These are phyloP conservation scores for Chaetomium tenue DNA, from an alignment of 495 filamentous ascomycete species.

Conservation along the genomic window DNA sequence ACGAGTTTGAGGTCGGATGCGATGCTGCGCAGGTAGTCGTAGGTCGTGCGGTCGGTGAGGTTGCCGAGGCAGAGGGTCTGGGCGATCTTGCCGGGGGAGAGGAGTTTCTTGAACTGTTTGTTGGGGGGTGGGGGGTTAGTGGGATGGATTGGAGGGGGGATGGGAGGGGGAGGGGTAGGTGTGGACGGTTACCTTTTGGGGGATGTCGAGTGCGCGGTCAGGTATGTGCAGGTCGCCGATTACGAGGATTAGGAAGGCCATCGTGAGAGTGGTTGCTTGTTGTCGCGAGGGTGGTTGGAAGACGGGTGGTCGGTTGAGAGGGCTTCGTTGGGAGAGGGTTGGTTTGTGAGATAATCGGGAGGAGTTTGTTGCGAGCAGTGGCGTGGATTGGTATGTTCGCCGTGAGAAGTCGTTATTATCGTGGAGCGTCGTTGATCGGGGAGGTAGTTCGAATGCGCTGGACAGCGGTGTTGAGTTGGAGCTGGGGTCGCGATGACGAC, in stretches of 20 bases:
- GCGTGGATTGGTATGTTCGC: not conserved
- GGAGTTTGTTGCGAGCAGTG: not conserved
- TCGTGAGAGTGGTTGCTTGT: slow-evolving; percentile 24
- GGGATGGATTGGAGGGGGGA: not conserved
- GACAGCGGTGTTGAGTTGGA: not conserved
- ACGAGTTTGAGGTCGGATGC: slow-evolving; percentile 95
- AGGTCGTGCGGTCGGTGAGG: slow-evolving; percentile 89
- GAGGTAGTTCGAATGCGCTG: not conserved
- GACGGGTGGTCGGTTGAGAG: not conserved
- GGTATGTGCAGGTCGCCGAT: slow-evolving; percentile 98
- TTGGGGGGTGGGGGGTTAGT: slow-evolving; percentile 1
- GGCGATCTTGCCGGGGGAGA: slow-evolving; percentile 95
- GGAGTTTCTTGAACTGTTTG: slow-evolving; percentile 90
- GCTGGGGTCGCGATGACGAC: slow-evolving; percentile 7
- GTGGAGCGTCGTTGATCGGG: not conserved
- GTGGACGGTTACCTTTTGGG: slow-evolving; percentile 68
- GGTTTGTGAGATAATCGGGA: not conserved
- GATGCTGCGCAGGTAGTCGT: slow-evolving; percentile 88
- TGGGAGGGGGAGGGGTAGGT: not conserved
- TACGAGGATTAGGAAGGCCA: slow-evolving; percentile 67
- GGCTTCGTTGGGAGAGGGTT: not conserved
- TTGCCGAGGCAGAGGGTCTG: slow-evolving; percentile 98
- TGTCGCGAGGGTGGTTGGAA: not conserved
- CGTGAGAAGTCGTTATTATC: not conserved
- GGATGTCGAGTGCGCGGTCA: slow-evolving; percentile 86